Evolutionary conservation across 2,329 filamentous ascomycete species (phyloP).

Genomic region (Cordyceps farinosa): DNA sequence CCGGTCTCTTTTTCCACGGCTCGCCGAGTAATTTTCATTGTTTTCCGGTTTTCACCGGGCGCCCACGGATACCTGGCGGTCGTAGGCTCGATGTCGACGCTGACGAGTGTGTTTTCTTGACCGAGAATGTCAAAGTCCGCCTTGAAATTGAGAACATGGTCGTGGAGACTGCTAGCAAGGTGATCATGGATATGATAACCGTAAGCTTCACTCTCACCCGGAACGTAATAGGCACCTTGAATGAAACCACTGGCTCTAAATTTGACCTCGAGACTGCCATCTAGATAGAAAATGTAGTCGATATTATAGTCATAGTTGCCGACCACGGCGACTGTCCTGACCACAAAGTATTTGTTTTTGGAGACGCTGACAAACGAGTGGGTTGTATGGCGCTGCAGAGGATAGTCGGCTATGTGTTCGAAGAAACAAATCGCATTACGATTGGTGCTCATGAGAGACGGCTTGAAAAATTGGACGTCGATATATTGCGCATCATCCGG

Average conservation of each 20-base stretch:
- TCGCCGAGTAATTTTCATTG: conserved; percentile 48
- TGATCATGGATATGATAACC: conserved; percentile 48
- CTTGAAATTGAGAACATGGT: conserved; percentile 55
- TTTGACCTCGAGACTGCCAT: conserved; percentile 50
- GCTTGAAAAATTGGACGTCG: conserved; percentile 42
- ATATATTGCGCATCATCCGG: conserved; percentile 48
- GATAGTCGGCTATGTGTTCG: conserved; percentile 47
- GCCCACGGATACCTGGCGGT: conserved; percentile 46
- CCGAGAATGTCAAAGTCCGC: conserved; percentile 51
- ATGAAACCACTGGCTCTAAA: conserved; percentile 54
- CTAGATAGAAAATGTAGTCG: conserved; percentile 47
- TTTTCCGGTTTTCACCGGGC: conserved; percentile 43
- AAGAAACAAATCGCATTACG: conserved; percentile 53
- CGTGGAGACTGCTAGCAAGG: conserved; percentile 49
- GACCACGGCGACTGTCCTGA: conserved; percentile 47
- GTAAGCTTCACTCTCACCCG: conserved; percentile 45
- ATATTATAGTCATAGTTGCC: conserved; percentile 55
- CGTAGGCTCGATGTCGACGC: conserved; percentile 32
- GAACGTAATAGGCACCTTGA: conserved; percentile 43
- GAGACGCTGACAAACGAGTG: conserved; percentile 40
- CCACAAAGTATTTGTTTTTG: conserved; percentile 45
- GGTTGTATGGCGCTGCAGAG: conserved; percentile 47
- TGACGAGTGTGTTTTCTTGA: conserved; percentile 42
- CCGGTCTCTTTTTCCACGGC: conserved; percentile 40
- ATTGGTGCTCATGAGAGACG: conserved; percentile 41